Base-by-base conservation (phyloP, 139 green algal genomes). In the Nannochloris sp. region DNA sequence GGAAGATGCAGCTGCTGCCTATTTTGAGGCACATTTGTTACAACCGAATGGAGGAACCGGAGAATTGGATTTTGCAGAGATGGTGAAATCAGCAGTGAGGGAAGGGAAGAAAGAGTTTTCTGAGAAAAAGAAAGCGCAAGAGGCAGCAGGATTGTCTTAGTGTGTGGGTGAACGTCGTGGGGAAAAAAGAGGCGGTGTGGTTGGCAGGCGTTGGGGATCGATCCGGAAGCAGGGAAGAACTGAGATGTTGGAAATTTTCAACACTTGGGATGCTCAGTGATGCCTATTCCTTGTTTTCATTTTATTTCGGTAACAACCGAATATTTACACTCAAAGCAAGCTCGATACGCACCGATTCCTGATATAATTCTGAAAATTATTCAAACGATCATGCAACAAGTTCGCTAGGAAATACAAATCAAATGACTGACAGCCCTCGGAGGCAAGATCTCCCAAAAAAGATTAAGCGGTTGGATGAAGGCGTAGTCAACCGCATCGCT, bases 401-500 rank as follows among this genome's bases (percentile, higher is more conserved):
- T n/a, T n/a, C n/a, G n/a, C n/a, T 45, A 9, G 37, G 37, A 9
- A 45, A 45, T 45, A 12, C 37, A 45, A 12, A 19, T 19, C 9
- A 12, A 45, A 9, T 45, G 37, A 45, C 9, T 19, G 37, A 45
- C 12, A 45, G 37, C 12, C 37, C 37, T 45, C 9, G 37, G 12
- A 45, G 37, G 37, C 9, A 9, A 12, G 37, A 45, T 45, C 12
- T 45, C 9, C 37, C 12, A 45, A 12, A 45, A 45, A 12, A 23
- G 31, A 85, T 85, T 13, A 9, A 4, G 1, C 53, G 63, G 14
- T 79, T 98, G 6, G 72, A 88, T 3, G 78, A 89, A 42, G 27
- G 73, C 2, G 90, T 97, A 24, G 89, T 99, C 1, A 95, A 97
- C 61, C 79, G 84, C 8, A 98, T 99, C 29, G 93, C 93, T 36